Conservation (phyloP, 106 monocot species). For the Acorus gramineus region DNA sequence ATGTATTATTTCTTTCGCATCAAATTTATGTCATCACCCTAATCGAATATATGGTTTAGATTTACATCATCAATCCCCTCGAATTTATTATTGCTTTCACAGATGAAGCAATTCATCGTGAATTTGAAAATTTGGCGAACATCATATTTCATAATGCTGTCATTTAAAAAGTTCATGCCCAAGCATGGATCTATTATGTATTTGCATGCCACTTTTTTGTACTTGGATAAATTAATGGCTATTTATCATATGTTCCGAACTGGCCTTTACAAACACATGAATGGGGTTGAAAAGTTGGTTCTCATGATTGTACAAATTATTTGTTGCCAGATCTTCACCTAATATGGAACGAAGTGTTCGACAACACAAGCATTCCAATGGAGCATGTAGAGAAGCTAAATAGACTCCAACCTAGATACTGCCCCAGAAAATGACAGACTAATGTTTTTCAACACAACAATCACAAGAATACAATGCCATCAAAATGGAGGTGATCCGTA, state of each 20-base stretch:
- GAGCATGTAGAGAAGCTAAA: slow-evolving; percentile 25
- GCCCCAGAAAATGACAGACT: slow-evolving; percentile 15
- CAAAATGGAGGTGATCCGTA: no score
- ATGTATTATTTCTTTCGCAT: not conserved
- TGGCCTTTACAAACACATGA: not conserved
- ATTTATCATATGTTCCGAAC: not conserved
- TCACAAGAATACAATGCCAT: no score
- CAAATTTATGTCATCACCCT: not conserved
- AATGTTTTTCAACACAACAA: not conserved
- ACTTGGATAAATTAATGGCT: no score
- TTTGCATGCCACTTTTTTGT: no score
- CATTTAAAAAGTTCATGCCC: no score
- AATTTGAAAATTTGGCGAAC: no score
- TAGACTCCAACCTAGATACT: slow-evolving; percentile 38
- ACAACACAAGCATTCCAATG: slow-evolving; percentile 3
- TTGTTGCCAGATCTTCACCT: slow-evolving; percentile 33
- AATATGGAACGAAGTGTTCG: slow-evolving; percentile 60
- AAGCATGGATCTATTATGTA: no score
- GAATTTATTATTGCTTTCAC: no score
- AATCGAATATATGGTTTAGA: no score
- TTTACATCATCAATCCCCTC: no score
- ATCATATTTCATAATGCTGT: no score
- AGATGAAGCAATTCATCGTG: no score
- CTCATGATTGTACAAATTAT: not conserved
- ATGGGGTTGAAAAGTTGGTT: not conserved